phyloP scores from a whole-genome alignment of 2,329 filamentous ascomycete genomes.

The Fusarium pseudonygamai region DNA sequence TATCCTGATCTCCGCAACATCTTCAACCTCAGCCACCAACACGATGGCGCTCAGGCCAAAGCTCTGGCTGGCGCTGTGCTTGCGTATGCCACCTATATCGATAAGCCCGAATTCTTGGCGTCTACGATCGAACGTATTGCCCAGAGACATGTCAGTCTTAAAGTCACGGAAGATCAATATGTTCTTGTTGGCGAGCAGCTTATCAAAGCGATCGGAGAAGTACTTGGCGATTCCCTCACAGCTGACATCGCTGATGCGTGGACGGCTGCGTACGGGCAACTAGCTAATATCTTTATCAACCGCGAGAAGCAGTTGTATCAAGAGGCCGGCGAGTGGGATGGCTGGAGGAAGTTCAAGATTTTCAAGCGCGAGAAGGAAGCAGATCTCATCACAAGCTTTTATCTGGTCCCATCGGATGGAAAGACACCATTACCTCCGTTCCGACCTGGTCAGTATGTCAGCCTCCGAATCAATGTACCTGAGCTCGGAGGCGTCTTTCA shows the following conservation, averaged over 20 bases:
- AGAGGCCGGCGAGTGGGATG: conserved; percentile 63
- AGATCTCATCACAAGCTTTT: conserved; percentile 73
- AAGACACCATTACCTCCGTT: conserved; percentile 60
- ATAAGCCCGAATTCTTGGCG: conserved; percentile 35
- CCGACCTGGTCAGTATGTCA: background rate
- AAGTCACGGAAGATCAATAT: conserved; percentile 2
- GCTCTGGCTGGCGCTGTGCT: conserved; percentile 56
- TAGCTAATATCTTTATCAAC: conserved; percentile 59
- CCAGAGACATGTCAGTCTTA: conserved; percentile 6
- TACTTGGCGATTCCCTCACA: conserved; percentile 71
- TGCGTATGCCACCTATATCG: conserved; percentile 37
- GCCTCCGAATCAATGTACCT: conserved; percentile 59
- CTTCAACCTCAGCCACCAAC: conserved; percentile 63
- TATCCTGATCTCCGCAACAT: conserved; percentile 71
- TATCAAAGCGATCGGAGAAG: conserved; percentile 68
- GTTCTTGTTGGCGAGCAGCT: conserved; percentile 52
- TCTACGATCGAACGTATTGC: conserved; percentile 53
- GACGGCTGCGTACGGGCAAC: background rate
- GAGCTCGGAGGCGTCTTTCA: conserved; percentile 63
- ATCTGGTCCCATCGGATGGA: conserved; percentile 67
- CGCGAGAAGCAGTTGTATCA: conserved; percentile 69
- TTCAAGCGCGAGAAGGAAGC: conserved; percentile 69
- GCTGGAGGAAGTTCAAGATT: conserved; percentile 73
- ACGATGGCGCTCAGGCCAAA: conserved; percentile 37
- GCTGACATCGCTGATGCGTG: conserved; percentile 34